Conservation (phyloP, 1,139 yeast genomes). For the Arxiozyma bovina region DNA sequence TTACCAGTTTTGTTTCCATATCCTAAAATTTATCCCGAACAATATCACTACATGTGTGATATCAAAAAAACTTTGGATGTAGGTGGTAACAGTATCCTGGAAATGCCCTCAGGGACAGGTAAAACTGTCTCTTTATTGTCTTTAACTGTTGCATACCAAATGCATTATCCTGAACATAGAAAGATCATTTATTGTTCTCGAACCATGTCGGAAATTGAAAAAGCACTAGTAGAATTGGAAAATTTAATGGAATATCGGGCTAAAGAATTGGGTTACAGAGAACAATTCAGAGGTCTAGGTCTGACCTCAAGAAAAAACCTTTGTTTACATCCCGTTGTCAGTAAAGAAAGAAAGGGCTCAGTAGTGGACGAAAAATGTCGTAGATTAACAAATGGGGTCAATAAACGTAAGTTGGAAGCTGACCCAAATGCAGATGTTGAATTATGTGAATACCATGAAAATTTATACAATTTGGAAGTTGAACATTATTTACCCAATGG, state of each 20-base stretch:
- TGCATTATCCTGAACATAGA: conserved; percentile 90
- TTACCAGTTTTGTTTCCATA: conserved; percentile 95
- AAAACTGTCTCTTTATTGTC: conserved; percentile 88
- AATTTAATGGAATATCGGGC: conserved; percentile 80
- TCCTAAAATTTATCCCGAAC: conserved; percentile 95
- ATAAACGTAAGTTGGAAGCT: conserved; percentile 55
- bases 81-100: conserved; percentile 95
- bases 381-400: conserved; percentile 84
- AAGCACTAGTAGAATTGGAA: conserved; percentile 89
- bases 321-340: conserved; percentile 82
- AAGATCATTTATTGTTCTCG: conserved; percentile 96
- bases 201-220: conserved; percentile 98
- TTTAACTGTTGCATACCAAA: conserved; percentile 87
- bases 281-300: conserved; percentile 88
- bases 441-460: conserved; percentile 83
- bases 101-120: conserved; percentile 99
- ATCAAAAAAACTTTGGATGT: conserved; percentile 87
- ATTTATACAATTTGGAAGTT: conserved; percentile 75
- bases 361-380: conserved; percentile 95
- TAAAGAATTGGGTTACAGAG: conserved; percentile 71
- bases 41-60: conserved; percentile 94
- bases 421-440: conserved; percentile 51
- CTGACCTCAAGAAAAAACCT: conserved; percentile 88
- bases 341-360: conserved; percentile 83
- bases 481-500: conserved; percentile 86